A percentile compares a stretch with the other conserved stretches of the same genome.
Conservation (phyloP, 2,329 filamentous ascomycete genomes). For the Emmonsiellopsis sp. region DNA sequence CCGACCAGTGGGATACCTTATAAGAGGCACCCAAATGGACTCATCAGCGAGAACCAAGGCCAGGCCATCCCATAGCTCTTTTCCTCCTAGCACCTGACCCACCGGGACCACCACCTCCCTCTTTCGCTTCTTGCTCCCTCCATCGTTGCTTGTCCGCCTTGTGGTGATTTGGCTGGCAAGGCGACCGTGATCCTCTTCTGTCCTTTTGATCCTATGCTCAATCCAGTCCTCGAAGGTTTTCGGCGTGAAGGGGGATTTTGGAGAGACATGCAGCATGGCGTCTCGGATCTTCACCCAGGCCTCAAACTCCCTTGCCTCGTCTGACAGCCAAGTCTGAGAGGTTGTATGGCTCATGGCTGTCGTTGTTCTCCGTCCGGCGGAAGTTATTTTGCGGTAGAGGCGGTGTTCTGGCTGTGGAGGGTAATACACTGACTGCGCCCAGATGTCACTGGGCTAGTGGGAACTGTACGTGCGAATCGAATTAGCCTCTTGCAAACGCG, state of each 20-base stretch:
- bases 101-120: slow-evolving; percentile 2
- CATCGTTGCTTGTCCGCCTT: slow-evolving; percentile 2
- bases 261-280: slow-evolving; percentile 15
- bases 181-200: slow-evolving; percentile 9
- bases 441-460: not conserved
- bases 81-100: slow-evolving; percentile 14
- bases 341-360: slow-evolving; percentile 15
- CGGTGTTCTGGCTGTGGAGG: not conserved
- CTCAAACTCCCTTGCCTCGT: slow-evolving; percentile 17
- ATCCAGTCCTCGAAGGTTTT: slow-evolving; percentile 17
- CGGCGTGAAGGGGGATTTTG: slow-evolving; percentile 19
- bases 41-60: slow-evolving; percentile 17
- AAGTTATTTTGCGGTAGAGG: too few species aligned
- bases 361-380: not conserved
- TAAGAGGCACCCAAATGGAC: slow-evolving; percentile 20
- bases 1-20: slow-evolving; percentile 5
- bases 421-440: not conserved
- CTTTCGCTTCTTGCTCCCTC: not conserved
- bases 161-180: slow-evolving; percentile 5
- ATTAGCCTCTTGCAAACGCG: not conserved
- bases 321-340: slow-evolving; percentile 22
- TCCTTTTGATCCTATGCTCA: slow-evolving; percentile 11
- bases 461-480: not conserved
- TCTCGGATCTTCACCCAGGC: slow-evolving; percentile 15
- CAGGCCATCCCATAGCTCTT: slow-evolving; percentile 14